These are phyloP conservation scores for Fusarium longipes DNA, from an alignment of 2,329 filamentous ascomycete genomes.

Conservation along the genomic window DNA sequence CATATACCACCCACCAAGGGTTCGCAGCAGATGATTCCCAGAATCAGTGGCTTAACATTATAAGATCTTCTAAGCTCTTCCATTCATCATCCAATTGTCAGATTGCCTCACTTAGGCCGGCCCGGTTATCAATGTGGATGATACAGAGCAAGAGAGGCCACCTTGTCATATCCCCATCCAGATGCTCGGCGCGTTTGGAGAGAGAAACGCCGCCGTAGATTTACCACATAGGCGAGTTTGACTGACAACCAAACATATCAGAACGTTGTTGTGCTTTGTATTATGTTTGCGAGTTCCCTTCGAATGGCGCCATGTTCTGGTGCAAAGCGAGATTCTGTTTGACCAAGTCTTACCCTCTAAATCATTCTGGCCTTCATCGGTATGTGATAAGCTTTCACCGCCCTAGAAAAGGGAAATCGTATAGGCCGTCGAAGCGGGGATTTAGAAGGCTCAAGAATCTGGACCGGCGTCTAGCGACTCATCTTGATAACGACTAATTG, in stretches of 20 bases:
- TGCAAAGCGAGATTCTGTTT: constrained; percentile 16
- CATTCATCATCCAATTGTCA: constrained; percentile 4
- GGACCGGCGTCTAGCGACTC: constrained; percentile 15
- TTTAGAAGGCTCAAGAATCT: constrained; percentile 20
- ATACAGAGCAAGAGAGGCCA: not conserved
- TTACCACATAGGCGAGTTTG: not conserved
- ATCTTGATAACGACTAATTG: constrained; percentile 29
- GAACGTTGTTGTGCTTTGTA: not conserved
- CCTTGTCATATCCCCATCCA: not conserved
- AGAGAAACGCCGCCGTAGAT: not conserved
- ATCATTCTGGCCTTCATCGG: not conserved
- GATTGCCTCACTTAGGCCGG: constrained; percentile 14
- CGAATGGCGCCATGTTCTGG: not conserved
- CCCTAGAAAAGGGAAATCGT: constrained; percentile 25
- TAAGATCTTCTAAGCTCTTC: constrained; percentile 1
- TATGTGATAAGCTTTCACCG: constrained; percentile 35
- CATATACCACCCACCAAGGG: constrained; percentile 41
- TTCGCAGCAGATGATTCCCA: constrained; percentile 38
- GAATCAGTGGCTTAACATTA: constrained; percentile 20
- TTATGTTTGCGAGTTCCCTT: not conserved
- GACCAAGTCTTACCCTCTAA: not conserved
- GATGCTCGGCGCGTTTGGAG: not conserved
- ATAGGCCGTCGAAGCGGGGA: constrained; percentile 9
- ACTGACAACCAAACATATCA: not conserved
- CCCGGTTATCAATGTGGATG: constrained; percentile 8